These are phyloP conservation scores for Saturnispora sekii DNA, from an alignment of 805 yeast genomes.

Conservation along the genomic window DNA sequence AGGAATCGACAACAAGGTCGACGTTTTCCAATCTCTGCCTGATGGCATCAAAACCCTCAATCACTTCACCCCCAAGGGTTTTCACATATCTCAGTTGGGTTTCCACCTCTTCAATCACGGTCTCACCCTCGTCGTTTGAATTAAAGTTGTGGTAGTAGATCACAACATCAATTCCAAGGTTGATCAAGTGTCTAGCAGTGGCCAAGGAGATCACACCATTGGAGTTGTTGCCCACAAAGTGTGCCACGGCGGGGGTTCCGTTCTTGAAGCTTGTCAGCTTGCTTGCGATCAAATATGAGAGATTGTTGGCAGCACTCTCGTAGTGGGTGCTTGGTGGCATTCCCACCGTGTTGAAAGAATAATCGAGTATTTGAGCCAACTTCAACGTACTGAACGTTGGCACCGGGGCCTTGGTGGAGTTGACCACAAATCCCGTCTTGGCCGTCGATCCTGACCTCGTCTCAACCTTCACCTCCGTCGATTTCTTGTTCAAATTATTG, in stretches of 20 bases:
- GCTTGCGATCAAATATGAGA: slow-evolving; percentile 48
- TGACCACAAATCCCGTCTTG: not conserved
- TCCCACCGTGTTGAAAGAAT: slow-evolving; percentile 44
- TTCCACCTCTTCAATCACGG: slow-evolving; percentile 26
- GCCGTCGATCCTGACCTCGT: not conserved
- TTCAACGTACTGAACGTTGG: slow-evolving; percentile 73
- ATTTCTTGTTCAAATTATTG: too few species aligned
- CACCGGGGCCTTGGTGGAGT: slow-evolving; percentile 18
- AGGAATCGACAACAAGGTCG: slow-evolving; percentile 71
- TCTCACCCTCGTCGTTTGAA: slow-evolving; percentile 25
- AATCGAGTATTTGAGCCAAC: slow-evolving; percentile 62
- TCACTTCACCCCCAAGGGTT: slow-evolving; percentile 62
- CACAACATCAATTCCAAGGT: slow-evolving; percentile 63
- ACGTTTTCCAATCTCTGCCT: slow-evolving; percentile 36
- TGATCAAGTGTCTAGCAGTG: slow-evolving; percentile 67
- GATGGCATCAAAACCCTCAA: slow-evolving; percentile 28
- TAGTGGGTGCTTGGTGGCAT: slow-evolving; percentile 35
- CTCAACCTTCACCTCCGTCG: not conserved
- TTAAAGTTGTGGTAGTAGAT: not conserved
- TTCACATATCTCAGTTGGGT: slow-evolving; percentile 48
- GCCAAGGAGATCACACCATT: slow-evolving; percentile 72
- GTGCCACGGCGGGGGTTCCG: slow-evolving; percentile 65
- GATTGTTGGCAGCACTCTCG: slow-evolving; percentile 63
- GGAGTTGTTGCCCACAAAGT: slow-evolving; percentile 63
- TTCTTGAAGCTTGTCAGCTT: slow-evolving; percentile 70